These are phyloP conservation scores for Sclerotinia trifoliorum DNA, from an alignment of 2,329 filamentous ascomycete species.

Conservation along the genomic window DNA sequence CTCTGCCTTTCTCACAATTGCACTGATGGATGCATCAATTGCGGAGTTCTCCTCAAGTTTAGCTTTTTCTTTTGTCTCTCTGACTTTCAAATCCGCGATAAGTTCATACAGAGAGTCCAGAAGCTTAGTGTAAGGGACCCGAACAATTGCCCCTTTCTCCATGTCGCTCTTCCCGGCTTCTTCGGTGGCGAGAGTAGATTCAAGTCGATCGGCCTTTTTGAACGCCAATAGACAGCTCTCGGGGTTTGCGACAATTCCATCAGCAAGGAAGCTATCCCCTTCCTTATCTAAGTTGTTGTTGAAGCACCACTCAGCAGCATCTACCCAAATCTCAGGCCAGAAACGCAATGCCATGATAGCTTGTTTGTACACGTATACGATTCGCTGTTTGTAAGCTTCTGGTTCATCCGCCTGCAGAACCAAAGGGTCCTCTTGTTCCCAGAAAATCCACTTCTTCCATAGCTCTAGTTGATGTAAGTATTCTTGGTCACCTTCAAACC, in stretches of 20 bases:
- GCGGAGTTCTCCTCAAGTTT: slow-evolving; percentile 53
- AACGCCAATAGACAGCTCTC: slow-evolving; percentile 90
- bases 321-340: slow-evolving; percentile 94
- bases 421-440: slow-evolving; percentile 91
- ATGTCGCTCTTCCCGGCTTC: slow-evolving; percentile 69
- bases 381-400: slow-evolving; percentile 70
- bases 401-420: slow-evolving; percentile 81
- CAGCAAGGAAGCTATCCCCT: slow-evolving; percentile 65
- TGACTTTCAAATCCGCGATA: slow-evolving; percentile 68
- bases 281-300: slow-evolving; percentile 69
- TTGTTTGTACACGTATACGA: slow-evolving; percentile 90
- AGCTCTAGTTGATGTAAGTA: slow-evolving; percentile 80
- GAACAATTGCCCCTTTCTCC: slow-evolving; percentile 61
- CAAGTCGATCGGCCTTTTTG: slow-evolving; percentile 84
- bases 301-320: slow-evolving; percentile 90
- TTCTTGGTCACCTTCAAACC: slow-evolving; percentile 83
- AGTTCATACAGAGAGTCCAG: slow-evolving; percentile 87
- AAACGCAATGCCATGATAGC: slow-evolving; percentile 91
- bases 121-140: slow-evolving; percentile 79
- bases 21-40: slow-evolving; percentile 40
- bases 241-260: slow-evolving; percentile 85
- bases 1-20: slow-evolving; percentile 49
- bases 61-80: slow-evolving; percentile 57
- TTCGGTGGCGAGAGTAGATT: slow-evolving; percentile 72
- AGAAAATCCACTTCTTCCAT: slow-evolving; percentile 92